Evolutionary conservation across 257 asterid genomes (phyloP).

Genomic region (Fraxinus anomala): DNA sequence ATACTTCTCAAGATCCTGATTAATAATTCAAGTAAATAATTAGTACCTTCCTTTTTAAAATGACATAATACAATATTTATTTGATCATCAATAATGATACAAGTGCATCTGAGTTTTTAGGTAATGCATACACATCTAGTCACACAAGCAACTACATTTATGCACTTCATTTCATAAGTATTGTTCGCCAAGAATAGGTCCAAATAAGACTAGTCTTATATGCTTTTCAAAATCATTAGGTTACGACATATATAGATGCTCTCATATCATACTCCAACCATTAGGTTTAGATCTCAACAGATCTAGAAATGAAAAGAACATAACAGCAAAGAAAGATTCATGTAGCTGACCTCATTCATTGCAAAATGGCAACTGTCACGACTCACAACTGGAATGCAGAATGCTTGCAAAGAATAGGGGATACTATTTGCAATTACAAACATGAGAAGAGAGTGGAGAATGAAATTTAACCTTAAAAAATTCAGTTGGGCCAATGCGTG

Average conservation of each 20-base stretch:
- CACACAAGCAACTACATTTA: not conserved
- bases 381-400: slow-evolving; percentile 12
- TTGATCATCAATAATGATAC: not conserved
- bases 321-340: not conserved
- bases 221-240: slow-evolving; percentile 2
- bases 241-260: not conserved
- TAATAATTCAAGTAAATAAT: slow-evolving; percentile 11
- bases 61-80: slow-evolving; percentile 8
- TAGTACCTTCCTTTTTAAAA: slow-evolving; percentile 8
- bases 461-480: slow-evolving; percentile 67
- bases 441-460: slow-evolving; percentile 16
- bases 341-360: not conserved
- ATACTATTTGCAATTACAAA: slow-evolving; percentile 11
- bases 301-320: not conserved
- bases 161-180: not conserved
- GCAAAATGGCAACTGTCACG: not conserved
- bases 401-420: not conserved
- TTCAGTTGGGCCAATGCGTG: slow-evolving; percentile 95
- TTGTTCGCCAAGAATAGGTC: slow-evolving; percentile 2
- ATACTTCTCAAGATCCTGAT: slow-evolving; percentile 84
- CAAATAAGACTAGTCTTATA: slow-evolving; percentile 1
- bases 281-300: not conserved
- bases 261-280: slow-evolving; percentile 7
- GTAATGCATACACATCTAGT: not conserved
- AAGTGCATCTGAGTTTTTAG: not conserved